Evolutionary conservation across 192 early-diverging fungal genomes (phyloP).

Genomic region (Coemansia umbellata): DNA sequence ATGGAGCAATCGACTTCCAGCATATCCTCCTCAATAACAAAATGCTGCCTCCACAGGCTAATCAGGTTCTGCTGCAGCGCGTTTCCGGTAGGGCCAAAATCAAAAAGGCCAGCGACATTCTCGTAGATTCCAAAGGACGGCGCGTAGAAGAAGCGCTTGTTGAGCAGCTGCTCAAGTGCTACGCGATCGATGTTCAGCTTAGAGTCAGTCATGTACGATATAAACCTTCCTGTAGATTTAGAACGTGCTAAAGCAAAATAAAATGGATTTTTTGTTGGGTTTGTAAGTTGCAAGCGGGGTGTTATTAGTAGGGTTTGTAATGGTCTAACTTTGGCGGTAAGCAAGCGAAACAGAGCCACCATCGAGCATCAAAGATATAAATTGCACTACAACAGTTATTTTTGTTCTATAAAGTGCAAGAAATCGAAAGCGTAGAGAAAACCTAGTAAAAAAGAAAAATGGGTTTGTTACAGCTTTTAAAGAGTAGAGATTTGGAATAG

Average conservation of each 20-base stretch:
- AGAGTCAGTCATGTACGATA: conserved; percentile 21
- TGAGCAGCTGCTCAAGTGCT: conserved; percentile 68
- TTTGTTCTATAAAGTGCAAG: too few relatives aligned
- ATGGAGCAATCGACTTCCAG: conserved; percentile 98
- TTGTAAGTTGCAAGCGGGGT: not conserved
- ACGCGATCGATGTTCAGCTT: conserved; percentile 57
- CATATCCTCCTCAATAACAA: conserved; percentile 99
- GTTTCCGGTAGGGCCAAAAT: conserved; percentile 93
- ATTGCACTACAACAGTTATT: too few relatives aligned
- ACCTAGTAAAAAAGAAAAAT: too few relatives aligned
- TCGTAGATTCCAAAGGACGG: conserved; percentile 95
- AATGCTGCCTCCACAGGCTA: conserved; percentile 89
- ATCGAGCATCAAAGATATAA: conserved; percentile 2
- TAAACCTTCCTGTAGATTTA: conserved; percentile 19
- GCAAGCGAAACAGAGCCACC: not conserved
- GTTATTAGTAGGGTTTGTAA: not conserved
- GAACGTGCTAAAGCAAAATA: conserved; percentile 4
- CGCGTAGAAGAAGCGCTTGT: conserved; percentile 94
- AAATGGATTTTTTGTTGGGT: conserved; percentile 2
- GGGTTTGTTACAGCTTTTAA: too few relatives aligned
- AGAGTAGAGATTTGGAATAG: too few relatives aligned
- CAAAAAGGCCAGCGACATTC: conserved; percentile 95
- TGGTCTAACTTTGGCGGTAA: not conserved
- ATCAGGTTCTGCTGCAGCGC: conserved; percentile 91
- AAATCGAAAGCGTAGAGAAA: too few relatives aligned